Base-by-base conservation (phyloP, 1,284 basidiomycete genomes). In the Rhodotorula sp. region DNA sequence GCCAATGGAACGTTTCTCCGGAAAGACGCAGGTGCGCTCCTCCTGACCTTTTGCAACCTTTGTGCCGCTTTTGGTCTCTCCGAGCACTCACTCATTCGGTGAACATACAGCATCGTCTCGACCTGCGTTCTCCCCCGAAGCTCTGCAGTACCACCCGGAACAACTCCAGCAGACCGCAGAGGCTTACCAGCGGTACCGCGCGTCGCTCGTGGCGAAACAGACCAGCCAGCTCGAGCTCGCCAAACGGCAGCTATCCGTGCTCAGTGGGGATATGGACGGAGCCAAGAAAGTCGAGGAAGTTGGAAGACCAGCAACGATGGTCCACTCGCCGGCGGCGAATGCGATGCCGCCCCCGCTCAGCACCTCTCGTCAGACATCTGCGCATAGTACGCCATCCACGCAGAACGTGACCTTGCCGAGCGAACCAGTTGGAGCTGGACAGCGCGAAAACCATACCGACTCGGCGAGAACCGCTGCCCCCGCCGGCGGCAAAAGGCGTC, bases 121-220 rank as follows among this genome's bases (percentile, higher is more conserved):
- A 6, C 43, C 46, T 1, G 3, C 62, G 31, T 66, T 51, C 47
- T 49, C 59, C 20, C 51, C 51, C 21, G 14, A 21, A 39, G 59
- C 59, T 12, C 51, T 67, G n/a, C 29, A 29, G 39, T 67, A 67
- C 47, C 49, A 56, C 16, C 65, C 65, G 16, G n/a, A 29, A 6
- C 52, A 26, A 21, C 52, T 67, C 1, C 52, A 62, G 18, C 51
- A 67, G 8, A 23, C 65, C 0, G n/a, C 46, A 21, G 65, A 62
- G 18, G 65, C 65, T 5, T 54, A 54, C 52, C 56, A 62, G 21
- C 15, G 3, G 15, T 67, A 67, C 52, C 65, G 65, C 29, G 65
- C 65, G 15, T 46, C 34, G 18, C 65, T 67, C 46, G 39, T 57
- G 46, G 60, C 59, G 15, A 61, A 46, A 18, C 65, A 67, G 18